phyloP scores from a whole-genome alignment of 345 rosid species.

The Euphorbia peplus region DNA sequence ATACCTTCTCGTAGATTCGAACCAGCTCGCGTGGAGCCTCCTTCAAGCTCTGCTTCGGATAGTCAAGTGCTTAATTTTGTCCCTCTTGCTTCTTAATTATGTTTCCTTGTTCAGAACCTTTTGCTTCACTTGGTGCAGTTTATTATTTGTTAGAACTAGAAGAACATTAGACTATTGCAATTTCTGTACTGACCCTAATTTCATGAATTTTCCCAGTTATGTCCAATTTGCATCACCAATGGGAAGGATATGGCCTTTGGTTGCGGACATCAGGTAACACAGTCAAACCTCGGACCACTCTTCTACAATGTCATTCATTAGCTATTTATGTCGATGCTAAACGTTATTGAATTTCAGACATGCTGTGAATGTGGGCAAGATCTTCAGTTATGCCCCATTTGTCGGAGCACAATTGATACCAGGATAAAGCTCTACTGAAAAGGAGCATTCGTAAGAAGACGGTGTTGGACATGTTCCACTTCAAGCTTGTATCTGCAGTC shows the following conservation, averaged over 20 bases:
- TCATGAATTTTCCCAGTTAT: constrained; percentile 15
- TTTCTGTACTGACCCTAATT: neutral
- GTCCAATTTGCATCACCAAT: constrained; percentile 28
- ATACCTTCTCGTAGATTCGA: constrained; percentile 31
- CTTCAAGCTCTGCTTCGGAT: constrained; percentile 45
- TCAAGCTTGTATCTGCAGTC: neutral
- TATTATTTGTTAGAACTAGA: neutral
- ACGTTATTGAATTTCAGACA: constrained; percentile 19
- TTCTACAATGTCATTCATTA: no score
- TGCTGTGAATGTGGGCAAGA: constrained; percentile 34
- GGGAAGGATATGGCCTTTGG: constrained; percentile 33
- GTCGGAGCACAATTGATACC: constrained; percentile 25
- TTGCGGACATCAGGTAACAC: constrained; percentile 35
- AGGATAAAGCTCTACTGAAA: constrained; percentile 28
- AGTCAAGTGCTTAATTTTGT: constrained; percentile 30
- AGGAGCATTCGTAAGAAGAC: neutral
- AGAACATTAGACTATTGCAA: neutral
- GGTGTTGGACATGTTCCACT: neutral
- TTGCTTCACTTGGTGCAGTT: neutral
- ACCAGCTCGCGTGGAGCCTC: constrained; percentile 26
- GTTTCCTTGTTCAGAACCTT: neutral
- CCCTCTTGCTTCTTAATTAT: neutral
- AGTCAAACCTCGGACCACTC: neutral
- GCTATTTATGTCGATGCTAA: neutral
- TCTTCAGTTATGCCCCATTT: constrained; percentile 28